Conservation (phyloP, 2,329 filamentous ascomycete genomes). For the Fusarium fujikuroi region DNA sequence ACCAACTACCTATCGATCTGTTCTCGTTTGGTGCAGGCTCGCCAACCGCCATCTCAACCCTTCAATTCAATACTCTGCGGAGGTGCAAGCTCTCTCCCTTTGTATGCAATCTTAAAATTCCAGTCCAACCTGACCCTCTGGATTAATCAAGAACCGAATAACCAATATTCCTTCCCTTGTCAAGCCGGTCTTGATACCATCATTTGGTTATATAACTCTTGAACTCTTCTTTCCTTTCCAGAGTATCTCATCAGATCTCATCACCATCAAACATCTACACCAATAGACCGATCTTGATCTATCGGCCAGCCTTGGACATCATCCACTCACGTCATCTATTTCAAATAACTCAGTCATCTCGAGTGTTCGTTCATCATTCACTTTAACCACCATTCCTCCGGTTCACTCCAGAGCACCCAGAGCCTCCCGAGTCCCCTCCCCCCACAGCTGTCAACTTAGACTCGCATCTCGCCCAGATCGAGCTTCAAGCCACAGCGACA, state of each 20-base stretch:
- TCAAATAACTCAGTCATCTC: not conserved
- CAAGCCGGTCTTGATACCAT: constrained; percentile 42
- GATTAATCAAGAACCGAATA: constrained; percentile 23
- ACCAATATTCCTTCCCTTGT: constrained; percentile 41
- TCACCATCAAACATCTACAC: constrained; percentile 12
- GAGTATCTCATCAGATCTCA: not conserved
- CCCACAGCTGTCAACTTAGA: constrained; percentile 18
- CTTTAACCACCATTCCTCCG: constrained; percentile 39
- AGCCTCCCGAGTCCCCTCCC: constrained; percentile 16
- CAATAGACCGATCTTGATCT: constrained; percentile 2
- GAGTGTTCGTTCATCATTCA: not conserved
- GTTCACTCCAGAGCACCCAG: constrained; percentile 5
- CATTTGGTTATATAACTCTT: constrained; percentile 34
- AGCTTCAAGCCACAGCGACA: constrained; percentile 20
- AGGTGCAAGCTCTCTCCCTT: constrained; percentile 43
- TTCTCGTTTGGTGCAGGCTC: constrained; percentile 35
- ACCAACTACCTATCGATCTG: constrained; percentile 3
- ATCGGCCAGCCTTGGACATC: not conserved
- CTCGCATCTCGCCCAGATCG: constrained; percentile 7
- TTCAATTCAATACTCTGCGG: constrained; percentile 29
- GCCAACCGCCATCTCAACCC: constrained; percentile 19
- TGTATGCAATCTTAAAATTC: constrained; percentile 41
- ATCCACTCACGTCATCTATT: constrained; percentile 20
- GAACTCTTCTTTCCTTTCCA: constrained; percentile 5
- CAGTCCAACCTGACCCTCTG: constrained; percentile 26